Conservation (phyloP, 2,329 filamentous ascomycete genomes). For the Diplodia mutila region DNA sequence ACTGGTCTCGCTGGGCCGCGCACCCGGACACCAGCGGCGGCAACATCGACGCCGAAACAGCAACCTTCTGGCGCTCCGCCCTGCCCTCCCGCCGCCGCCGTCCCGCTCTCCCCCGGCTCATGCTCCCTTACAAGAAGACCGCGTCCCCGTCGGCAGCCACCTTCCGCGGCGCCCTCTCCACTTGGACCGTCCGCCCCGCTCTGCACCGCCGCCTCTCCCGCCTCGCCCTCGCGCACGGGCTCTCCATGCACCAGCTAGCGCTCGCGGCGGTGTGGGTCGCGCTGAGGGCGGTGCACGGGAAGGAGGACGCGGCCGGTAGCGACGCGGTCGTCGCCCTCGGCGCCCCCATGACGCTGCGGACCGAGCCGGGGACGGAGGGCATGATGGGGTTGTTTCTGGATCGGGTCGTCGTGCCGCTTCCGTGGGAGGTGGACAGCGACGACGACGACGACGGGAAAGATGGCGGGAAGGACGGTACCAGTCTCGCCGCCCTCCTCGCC, state of each 20-base stretch:
- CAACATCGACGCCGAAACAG: neutral
- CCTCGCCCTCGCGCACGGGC: neutral
- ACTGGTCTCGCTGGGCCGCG: neutral
- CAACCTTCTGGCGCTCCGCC: neutral
- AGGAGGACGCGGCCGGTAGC: too few relatives aligned
- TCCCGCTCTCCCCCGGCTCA: neutral
- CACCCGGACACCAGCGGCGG: neutral
- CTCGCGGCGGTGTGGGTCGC: slow-evolving; percentile 19
- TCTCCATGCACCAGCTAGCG: slow-evolving; percentile 9
- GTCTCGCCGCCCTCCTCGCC: neutral
- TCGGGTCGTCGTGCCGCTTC: slow-evolving; percentile 10
- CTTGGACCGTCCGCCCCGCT: neutral
- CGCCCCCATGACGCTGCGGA: slow-evolving; percentile 21
- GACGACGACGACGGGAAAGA: neutral
- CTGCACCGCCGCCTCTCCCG: neutral
- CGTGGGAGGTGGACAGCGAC: neutral
- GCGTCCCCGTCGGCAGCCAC: neutral
- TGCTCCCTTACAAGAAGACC: too few relatives aligned
- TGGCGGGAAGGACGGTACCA: neutral
- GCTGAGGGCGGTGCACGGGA: neutral
- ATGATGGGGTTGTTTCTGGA: slow-evolving; percentile 26
- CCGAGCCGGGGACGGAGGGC: slow-evolving; percentile 20
- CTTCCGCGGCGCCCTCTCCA: neutral
- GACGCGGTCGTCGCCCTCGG: slow-evolving; percentile 13
- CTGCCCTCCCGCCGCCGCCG: neutral